phyloP scores from a whole-genome alignment of 2,329 filamentous ascomycete species.

The Albophoma yamanashiensis region DNA sequence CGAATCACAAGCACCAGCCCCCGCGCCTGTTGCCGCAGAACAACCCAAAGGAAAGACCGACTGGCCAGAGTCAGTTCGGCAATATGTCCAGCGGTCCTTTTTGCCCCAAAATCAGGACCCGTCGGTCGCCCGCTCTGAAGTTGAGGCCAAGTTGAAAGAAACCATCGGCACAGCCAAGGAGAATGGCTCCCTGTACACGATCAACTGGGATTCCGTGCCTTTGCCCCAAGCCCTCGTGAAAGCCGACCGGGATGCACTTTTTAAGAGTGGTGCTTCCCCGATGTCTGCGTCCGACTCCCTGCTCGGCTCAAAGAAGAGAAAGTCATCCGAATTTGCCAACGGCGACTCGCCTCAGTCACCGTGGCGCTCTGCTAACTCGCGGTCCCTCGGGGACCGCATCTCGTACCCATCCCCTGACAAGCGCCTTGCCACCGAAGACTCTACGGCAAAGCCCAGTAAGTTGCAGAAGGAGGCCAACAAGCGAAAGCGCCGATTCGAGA shows the following conservation, averaged over 20 bases:
- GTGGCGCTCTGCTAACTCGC: conserved; percentile 62
- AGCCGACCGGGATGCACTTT: conserved; percentile 50
- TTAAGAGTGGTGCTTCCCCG: conserved; percentile 23
- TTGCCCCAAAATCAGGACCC: conserved; percentile 58
- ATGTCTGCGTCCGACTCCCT: conserved; percentile 12
- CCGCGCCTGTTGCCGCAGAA: conserved; percentile 17
- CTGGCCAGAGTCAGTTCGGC: conserved; percentile 74
- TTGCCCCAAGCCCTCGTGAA: conserved; percentile 77
- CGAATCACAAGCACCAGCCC: conserved; percentile 17
- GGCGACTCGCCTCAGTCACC: conserved; percentile 49
- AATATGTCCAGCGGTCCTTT: conserved; percentile 86
- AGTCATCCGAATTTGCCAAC: conserved; percentile 56
- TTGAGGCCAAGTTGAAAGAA: conserved; percentile 75
- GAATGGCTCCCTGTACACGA: conserved; percentile 55
- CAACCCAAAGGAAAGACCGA: conserved; percentile 52
- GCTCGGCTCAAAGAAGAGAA: conserved; percentile 62
- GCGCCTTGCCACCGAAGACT: conserved; percentile 32
- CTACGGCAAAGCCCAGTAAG: conserved; percentile 62
- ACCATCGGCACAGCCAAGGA: conserved; percentile 79
- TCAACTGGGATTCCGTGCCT: conserved; percentile 76
- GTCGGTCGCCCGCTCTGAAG: conserved; percentile 53
- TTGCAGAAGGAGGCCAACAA: conserved; percentile 82
- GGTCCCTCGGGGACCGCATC: conserved; percentile 63
- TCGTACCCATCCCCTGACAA: conserved; percentile 43
- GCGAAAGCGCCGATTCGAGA: conserved; percentile 78